phyloP scores from a whole-genome alignment of 306 rosid species.

The Astragalus glycyphyllos region DNA sequence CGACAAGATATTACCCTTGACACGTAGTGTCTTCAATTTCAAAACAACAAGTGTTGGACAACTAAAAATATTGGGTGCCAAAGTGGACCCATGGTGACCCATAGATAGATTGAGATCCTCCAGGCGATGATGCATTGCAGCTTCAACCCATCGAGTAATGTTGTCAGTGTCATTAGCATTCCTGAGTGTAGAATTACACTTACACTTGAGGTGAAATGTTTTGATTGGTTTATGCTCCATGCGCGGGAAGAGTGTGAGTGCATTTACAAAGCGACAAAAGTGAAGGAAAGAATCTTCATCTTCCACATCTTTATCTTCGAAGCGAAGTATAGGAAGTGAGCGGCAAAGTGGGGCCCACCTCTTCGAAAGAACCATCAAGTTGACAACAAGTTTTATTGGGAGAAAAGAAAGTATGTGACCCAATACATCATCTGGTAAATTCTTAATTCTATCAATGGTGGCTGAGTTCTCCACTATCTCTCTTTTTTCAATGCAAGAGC shows the following conservation, averaged over 20 bases:
- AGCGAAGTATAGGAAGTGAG: not conserved
- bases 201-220: not conserved
- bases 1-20: not conserved
- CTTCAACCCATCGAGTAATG: not conserved
- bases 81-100: too few species aligned
- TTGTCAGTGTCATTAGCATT: too few species aligned
- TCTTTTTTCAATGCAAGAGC: too few species aligned
- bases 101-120: not conserved
- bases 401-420: slow-evolving; percentile 3
- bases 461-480: too few species aligned
- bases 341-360: not conserved
- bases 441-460: too few species aligned
- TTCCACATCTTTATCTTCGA: not conserved
- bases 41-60: not conserved
- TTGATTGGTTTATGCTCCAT: not conserved
- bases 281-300: not conserved
- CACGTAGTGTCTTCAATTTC: not conserved
- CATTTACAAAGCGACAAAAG: not conserved
- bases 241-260: not conserved
- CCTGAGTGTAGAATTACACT: not conserved
- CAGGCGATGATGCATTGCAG: not conserved
- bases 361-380: not conserved
- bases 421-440: too few species aligned
- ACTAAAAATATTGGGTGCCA: not conserved
- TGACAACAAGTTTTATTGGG: not conserved